Conservation (phyloP, 192 early-diverging fungal genomes). For the Geranomyces variabilis region DNA sequence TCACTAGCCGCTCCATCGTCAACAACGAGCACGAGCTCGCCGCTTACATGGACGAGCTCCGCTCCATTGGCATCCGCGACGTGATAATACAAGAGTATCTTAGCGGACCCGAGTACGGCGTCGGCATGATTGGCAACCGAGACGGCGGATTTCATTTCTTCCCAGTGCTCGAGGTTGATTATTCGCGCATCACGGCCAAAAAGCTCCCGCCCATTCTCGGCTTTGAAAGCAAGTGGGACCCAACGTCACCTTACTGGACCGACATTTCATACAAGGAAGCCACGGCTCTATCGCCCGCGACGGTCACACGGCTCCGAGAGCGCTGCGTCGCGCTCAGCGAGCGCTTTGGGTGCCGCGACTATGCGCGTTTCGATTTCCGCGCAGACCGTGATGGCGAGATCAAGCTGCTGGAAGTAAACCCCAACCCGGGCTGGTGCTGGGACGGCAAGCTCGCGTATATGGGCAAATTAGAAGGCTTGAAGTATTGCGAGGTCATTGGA, state of each 20-base stretch:
- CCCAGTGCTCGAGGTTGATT: conserved; percentile 60
- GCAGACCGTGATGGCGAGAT: conserved; percentile 41
- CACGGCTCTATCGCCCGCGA: conserved; percentile 21
- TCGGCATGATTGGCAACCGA: conserved; percentile 61
- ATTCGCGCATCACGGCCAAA: conserved; percentile 45
- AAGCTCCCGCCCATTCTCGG: conserved; percentile 59
- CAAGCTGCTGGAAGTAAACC: conserved; percentile 61
- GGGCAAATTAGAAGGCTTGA: conserved; percentile 49
- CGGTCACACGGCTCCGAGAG: conserved; percentile 26
- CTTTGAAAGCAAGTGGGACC: conserved; percentile 64
- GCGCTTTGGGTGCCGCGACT: conserved; percentile 57
- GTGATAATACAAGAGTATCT: conserved; percentile 61
- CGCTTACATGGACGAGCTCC: conserved; percentile 49
- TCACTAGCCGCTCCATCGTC: conserved; percentile 54
- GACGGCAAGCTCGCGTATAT: conserved; percentile 63
- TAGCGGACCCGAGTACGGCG: conserved; percentile 53
- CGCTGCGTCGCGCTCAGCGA: conserved; percentile 52
- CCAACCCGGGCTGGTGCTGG: conserved; percentile 67
- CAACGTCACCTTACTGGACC: conserved; percentile 57
- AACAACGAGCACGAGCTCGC: conserved; percentile 40
- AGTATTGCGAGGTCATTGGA: conserved; percentile 50
- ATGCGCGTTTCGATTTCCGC: conserved; percentile 60
- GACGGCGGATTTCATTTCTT: conserved; percentile 58
- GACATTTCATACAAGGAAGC: conserved; percentile 53
- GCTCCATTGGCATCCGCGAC: conserved; percentile 45